Base-by-base conservation (phyloP, 768 basidiomycete genomes). In the Porphyrellus cyaneotinctus region DNA sequence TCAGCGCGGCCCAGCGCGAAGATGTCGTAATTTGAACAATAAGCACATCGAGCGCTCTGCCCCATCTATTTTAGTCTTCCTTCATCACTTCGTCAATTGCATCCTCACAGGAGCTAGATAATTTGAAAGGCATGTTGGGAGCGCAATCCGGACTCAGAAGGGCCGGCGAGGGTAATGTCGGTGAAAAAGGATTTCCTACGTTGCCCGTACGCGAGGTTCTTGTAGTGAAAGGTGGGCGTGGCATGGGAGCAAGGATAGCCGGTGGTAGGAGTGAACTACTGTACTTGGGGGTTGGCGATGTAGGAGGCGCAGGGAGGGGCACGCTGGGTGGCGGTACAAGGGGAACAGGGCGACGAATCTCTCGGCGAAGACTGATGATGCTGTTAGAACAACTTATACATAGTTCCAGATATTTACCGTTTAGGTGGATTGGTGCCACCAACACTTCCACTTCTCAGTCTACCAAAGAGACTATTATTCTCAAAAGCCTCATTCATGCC, bases 361-460 rank as follows among this genome's bases (percentile, higher is more conserved):
- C 65, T 48, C 77, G 72, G 43, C 78, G 74, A 17, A 70, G 62
- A 56, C 80, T 80, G 44, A n/a, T 10, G 32, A 23, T 11, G 6
- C 6, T 14, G 18, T 52, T 37, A 53, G 46, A 24, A 53, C 18
- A 50, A 47, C 23, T 41, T 43, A 38, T 17, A 13, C 49, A 23
- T 46, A 35, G 3, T 24, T 37, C 35, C 42, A 30, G 46, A 43
- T 45, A 67, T 73, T 58, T 49, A 74, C 75, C 67, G 68, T 20
- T 70, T 55, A 11, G 65, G 64, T 13, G 60, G 36, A 43, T 57
- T 57, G 6, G 64, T 69, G 18, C 77, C 64, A 14, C 52, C 36
- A n/a, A 61, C 20, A 53, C 83, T 85, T 6, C 82, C 82, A 56
- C 80, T 83, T 43, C 83, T 70, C 64, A 83, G 63, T 43, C 83